These are phyloP conservation scores for Hura crepitans DNA, from an alignment of 441 rosid genomes.

Conservation along the genomic window DNA sequence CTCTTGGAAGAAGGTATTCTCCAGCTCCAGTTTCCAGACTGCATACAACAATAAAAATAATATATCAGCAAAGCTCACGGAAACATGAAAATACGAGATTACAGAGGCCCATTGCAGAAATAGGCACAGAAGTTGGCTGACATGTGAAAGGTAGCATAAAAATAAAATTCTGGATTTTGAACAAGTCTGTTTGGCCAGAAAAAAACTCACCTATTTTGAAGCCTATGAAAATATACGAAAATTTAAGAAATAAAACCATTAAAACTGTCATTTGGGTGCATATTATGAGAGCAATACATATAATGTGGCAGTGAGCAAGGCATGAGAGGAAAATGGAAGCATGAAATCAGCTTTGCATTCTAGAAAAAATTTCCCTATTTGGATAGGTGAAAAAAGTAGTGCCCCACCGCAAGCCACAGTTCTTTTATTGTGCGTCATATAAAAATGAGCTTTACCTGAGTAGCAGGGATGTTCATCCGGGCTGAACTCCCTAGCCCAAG, in stretches of 20 bases:
- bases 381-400: not conserved
- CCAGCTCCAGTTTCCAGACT: slow-evolving; percentile 94
- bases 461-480: slow-evolving; percentile 93
- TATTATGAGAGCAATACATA: too few species aligned
- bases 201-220: too few species aligned
- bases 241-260: too few species aligned
- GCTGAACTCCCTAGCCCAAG: slow-evolving; percentile 77
- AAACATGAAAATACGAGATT: too few species aligned
- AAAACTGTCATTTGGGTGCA: not conserved
- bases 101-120: not conserved
- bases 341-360: not conserved
- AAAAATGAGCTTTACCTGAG: slow-evolving; percentile 44
- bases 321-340: not conserved
- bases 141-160: not conserved
- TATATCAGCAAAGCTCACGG: not conserved
- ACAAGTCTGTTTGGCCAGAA: too few species aligned
- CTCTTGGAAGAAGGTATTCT: slow-evolving; percentile 61
- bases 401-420: not conserved
- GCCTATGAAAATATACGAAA: too few species aligned
- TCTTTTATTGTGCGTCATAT: not conserved
- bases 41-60: slow-evolving; percentile 19
- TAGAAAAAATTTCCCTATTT: not conserved
- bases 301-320: not conserved
- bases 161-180: not conserved
- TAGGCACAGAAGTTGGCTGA: not conserved